Evolutionary conservation across 352 stramenopile genomes (phyloP).

Genomic region (Globisporangium paroecandrum): DNA sequence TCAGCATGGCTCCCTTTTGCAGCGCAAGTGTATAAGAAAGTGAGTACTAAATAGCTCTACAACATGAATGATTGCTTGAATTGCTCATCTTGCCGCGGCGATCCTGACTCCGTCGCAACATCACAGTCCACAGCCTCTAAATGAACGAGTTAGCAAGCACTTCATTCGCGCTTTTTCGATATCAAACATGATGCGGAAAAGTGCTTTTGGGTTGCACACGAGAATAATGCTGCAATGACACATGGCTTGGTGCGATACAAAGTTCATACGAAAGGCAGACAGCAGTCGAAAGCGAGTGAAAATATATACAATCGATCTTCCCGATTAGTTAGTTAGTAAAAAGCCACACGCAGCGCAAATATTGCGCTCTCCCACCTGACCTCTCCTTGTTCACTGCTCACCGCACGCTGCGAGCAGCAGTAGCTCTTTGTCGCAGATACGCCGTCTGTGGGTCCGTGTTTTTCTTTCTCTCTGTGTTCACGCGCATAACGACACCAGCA

Average conservation of each 20-base stretch:
- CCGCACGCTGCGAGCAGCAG: neutral
- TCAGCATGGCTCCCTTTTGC: neutral
- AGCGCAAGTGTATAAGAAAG: neutral
- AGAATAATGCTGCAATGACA: neutral
- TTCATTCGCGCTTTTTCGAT: neutral
- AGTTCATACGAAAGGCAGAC: neutral
- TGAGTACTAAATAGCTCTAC: neutral
- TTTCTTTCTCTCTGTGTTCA: neutral
- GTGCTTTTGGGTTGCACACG: neutral
- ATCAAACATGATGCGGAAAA: neutral
- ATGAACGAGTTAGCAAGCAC: neutral
- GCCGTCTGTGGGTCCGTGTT: neutral
- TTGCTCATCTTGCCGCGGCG: neutral
- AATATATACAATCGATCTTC: conserved; percentile 1
- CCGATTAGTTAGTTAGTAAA: neutral
- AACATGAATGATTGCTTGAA: neutral
- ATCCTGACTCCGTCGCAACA: neutral
- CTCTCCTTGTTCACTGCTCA: neutral
- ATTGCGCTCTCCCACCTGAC: neutral
- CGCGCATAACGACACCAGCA: neutral
- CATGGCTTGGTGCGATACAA: neutral
- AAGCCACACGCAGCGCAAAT: neutral
- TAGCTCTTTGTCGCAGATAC: neutral
- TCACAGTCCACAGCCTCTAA: neutral
- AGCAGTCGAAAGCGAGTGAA: neutral